phyloP scores from a whole-genome alignment of 495 filamentous ascomycete genomes.

The Penicillium pancosmium region DNA sequence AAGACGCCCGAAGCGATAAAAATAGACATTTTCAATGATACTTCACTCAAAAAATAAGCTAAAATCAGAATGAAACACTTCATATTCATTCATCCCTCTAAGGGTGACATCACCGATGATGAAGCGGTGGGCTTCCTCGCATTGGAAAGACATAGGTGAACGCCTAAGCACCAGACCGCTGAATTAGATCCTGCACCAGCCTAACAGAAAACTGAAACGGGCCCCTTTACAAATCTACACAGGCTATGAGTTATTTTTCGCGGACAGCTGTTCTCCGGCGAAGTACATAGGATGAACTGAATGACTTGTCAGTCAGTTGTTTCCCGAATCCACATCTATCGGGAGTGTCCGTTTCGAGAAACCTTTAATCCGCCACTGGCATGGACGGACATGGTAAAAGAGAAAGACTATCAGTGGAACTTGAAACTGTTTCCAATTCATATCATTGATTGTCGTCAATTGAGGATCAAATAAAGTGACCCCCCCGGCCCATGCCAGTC shows the following conservation, averaged over 20 bases:
- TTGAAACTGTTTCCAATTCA: background rate
- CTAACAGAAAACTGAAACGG: background rate
- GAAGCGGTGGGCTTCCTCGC: background rate
- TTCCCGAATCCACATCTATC: background rate
- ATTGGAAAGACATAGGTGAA: background rate
- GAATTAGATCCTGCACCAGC: background rate
- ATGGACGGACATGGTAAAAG: background rate
- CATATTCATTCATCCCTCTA: background rate
- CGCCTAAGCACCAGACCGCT: conserved; percentile 1
- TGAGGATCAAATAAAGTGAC: conserved; percentile 3
- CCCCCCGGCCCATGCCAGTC: background rate
- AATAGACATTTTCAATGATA: background rate
- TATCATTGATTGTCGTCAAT: background rate
- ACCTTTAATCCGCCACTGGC: background rate
- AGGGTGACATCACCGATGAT: background rate
- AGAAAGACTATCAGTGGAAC: conserved; percentile 2
- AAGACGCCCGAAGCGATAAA: background rate
- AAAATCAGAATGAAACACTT: background rate
- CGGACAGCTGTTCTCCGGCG: background rate
- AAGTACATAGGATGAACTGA: too few species aligned
- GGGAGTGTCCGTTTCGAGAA: background rate
- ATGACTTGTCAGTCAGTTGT: too few species aligned
- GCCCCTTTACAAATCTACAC: background rate
- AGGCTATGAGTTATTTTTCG: background rate
- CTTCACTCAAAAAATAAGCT: background rate